Evolutionary conservation across 352 stramenopile species (phyloP), one percentile per base, ranked within the genome.

Genomic region (Blastocystis sp.): DNA sequence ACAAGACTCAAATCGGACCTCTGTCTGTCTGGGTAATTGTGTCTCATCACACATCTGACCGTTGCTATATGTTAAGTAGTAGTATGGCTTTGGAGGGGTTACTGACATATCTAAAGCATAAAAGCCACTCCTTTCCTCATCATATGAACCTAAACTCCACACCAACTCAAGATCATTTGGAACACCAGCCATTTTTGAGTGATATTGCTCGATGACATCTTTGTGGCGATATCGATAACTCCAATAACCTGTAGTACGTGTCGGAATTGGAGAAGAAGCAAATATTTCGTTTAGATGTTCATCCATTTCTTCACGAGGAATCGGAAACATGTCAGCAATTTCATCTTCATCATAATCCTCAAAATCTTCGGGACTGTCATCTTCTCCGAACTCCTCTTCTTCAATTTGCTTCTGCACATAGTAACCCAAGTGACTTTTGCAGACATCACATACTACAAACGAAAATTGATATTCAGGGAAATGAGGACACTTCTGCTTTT

Each of bases 1-100:
- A 39, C 67, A 80, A n/a, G 67, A 27, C 27, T 80, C 42, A 61
- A 80, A 80, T 32, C 67, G 67, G 35, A 80, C 67, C n/a, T 80
- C 67, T 19, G 67, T 80, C 43, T 80, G 6, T 32, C 67, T 46
- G 11, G 67, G 67, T 29, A 24, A 27, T 2, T 58, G 16, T 16
- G 32, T 80, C 49, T 80, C 67, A 24, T 80, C 67, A 32, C 67
- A 80, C 16, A 43, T 58, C 67, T 80, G 67, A 43, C 67, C 67
- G 27, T 80, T 80, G 9, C 11, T 29, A 42, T 80, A 80, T 12
- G 21, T 32, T 11, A 63, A 80, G n/a, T 42, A 24, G 49, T 63
- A 80, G 43, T 61, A 80, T 0, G 67, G 67, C 7, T 37, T 80
- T 29, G 67, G 67, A 29, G 67, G 67, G 11, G 7, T 80, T 11